phyloP scores from a whole-genome alignment of 805 yeast genomes.

The Cyberlindnera americana region DNA sequence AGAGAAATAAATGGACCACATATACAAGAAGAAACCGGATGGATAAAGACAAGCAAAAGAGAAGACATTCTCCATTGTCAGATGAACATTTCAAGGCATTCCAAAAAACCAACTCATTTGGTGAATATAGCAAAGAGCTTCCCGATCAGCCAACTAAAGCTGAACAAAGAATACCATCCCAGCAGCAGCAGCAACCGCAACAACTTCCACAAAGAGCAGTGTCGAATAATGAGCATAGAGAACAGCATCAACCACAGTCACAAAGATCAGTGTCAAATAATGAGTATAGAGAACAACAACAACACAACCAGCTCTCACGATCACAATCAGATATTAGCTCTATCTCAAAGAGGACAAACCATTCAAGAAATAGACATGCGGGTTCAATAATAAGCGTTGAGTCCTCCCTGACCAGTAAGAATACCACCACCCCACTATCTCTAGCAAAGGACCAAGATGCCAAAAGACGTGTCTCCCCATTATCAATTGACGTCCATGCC shows the following conservation, averaged over 20 bases:
- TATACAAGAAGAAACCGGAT: slow-evolving; percentile 39
- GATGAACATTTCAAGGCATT: slow-evolving; percentile 10
- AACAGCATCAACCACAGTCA: neutral
- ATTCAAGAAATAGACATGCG: slow-evolving; percentile 35
- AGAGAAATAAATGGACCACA: slow-evolving; percentile 49
- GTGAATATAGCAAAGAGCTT: slow-evolving; percentile 1
- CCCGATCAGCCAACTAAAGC: slow-evolving; percentile 4
- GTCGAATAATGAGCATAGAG: slow-evolving; percentile 4
- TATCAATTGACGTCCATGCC: slow-evolving; percentile 5
- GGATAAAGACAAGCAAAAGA: slow-evolving; percentile 7
- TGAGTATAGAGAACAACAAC: neutral
- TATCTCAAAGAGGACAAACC: slow-evolving; percentile 25
- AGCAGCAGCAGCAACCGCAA: slow-evolving; percentile 8
- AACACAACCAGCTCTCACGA: slow-evolving; percentile 10
- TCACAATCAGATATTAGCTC: slow-evolving; percentile 15
- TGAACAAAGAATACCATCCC: slow-evolving; percentile 4
- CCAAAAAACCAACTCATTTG: slow-evolving; percentile 1
- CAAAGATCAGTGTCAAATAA: slow-evolving; percentile 11
- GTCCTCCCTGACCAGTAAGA: neutral
- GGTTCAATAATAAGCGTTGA: slow-evolving; percentile 23
- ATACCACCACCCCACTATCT: slow-evolving; percentile 2
- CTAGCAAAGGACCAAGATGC: slow-evolving; percentile 5
- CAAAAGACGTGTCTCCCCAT: slow-evolving; percentile 16
- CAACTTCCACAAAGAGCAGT: slow-evolving; percentile 7
- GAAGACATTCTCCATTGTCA: slow-evolving; percentile 16